These are phyloP conservation scores for Debaryomyces robertsiae DNA, from an alignment of 1,139 yeast species.

Conservation along the genomic window DNA sequence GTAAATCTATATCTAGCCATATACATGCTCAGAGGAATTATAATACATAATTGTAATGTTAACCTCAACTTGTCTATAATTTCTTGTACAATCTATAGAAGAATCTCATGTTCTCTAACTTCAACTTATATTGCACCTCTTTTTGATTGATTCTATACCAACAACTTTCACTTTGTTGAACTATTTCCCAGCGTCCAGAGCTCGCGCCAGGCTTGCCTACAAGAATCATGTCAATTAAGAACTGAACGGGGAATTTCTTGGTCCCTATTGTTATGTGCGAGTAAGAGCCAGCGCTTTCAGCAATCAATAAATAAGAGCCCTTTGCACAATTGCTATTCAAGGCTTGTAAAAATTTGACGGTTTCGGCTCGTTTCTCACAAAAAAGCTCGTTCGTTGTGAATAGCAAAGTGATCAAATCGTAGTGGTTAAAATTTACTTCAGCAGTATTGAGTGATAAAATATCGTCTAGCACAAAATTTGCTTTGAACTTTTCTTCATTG, in stretches of 20 bases:
- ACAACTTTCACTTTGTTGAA: slow-evolving; percentile 68
- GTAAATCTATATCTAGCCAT: too few relatives aligned
- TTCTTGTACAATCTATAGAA: slow-evolving; percentile 74
- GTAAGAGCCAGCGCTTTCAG: slow-evolving; percentile 90
- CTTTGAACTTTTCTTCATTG: slow-evolving; percentile 35
- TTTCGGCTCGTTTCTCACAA: slow-evolving; percentile 62
- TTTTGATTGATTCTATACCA: slow-evolving; percentile 72
- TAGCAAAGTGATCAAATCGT: slow-evolving; percentile 62
- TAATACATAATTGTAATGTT: background rate
- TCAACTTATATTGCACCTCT: slow-evolving; percentile 64
- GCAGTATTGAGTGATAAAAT: slow-evolving; percentile 29
- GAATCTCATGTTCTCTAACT: slow-evolving; percentile 84
- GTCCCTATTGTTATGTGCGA: slow-evolving; percentile 77
- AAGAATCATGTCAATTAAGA: slow-evolving; percentile 71
- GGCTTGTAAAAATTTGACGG: slow-evolving; percentile 60
- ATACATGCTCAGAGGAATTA: too few relatives aligned
- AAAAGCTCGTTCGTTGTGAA: slow-evolving; percentile 89
- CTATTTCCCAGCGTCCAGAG: slow-evolving; percentile 65
- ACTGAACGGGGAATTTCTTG: slow-evolving; percentile 80
- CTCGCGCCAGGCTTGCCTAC: slow-evolving; percentile 55
- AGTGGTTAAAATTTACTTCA: slow-evolving; percentile 18
- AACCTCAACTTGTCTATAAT: slow-evolving; percentile 22
- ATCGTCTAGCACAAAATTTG: slow-evolving; percentile 56
- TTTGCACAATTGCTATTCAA: slow-evolving; percentile 48
- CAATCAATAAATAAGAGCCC: slow-evolving; percentile 65